A percentile compares a stretch with the other conserved stretches of the same genome.
Evolutionary conservation across 2,329 filamentous ascomycete species (phyloP).

Genomic region (Colletotrichum sublineola): DNA sequence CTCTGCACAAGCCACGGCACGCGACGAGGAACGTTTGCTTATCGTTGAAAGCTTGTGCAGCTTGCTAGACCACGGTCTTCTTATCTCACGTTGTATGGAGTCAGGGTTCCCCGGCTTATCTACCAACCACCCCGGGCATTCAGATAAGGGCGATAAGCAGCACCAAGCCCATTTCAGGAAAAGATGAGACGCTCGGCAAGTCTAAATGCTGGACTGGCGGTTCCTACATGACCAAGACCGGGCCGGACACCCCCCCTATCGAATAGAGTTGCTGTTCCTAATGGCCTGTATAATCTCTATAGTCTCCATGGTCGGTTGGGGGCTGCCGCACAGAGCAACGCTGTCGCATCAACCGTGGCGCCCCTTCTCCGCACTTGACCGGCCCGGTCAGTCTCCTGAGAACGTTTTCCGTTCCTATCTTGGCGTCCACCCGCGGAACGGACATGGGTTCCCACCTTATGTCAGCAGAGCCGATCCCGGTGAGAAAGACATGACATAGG

Average conservation of each 20-base stretch:
- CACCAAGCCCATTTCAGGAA: no score
- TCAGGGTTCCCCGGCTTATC: constrained; percentile 15
- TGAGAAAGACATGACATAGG: no score
- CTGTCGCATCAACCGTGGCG: neutral
- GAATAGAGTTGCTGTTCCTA: neutral
- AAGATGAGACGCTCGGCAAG: neutral
- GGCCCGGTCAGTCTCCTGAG: neutral
- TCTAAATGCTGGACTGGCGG: no score
- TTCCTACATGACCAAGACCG: neutral
- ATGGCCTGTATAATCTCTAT: neutral
- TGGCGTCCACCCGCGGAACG: neutral
- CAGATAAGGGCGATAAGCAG: constrained; percentile 10
- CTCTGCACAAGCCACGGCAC: neutral
- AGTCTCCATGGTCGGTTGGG: neutral
- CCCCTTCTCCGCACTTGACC: neutral
- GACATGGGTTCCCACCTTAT: neutral
- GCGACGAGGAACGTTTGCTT: neutral
- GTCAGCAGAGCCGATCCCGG: neutral
- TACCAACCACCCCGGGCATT: neutral
- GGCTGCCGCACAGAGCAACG: neutral
- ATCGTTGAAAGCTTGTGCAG: neutral
- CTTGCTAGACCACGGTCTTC: neutral
- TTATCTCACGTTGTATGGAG: neutral
- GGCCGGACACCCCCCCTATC: neutral
- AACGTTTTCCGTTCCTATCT: neutral